Base-by-base conservation (phyloP, 2,329 filamentous ascomycete genomes). In the Sordariomycetes sp. region DNA sequence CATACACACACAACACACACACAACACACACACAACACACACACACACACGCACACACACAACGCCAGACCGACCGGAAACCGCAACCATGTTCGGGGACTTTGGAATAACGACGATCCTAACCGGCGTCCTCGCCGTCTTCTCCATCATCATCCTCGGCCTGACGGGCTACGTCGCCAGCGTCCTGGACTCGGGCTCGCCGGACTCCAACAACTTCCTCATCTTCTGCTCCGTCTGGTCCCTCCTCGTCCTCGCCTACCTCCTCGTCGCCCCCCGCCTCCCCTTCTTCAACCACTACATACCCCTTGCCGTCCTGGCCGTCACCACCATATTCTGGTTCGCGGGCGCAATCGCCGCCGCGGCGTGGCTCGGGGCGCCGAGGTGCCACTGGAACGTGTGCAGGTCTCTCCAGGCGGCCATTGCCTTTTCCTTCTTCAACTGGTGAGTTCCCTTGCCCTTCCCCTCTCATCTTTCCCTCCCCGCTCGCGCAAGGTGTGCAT, bases 291-390 rank as follows among this genome's bases (percentile, higher is more conserved):
- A 89, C 68, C 79, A 77, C 56, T 80, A 82, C 55, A 81, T 77
- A 52, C 80, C 90, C 17, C 74, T 91, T 20, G 83, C 65, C 1
- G 75, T 89, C 35, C 87, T 95, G 65, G 75, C 74, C 53, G 62
- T 94, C 25, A 94, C 89, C 10, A 85, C 86, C 72, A 76, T 95
- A 58, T 95, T 95, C 75, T 96, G 90, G 90, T 94, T 96, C 66
- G 85, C 86, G 0, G 90, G 89, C 7, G 87, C 90, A 64, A 84
- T 95, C 62, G 89, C 89, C 0, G 70, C 91, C 12, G 89, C 86
- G 0, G 85, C 83, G 22, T 76, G 76, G 57, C 70, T 90, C 58
- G 79, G 80, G 56, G 76, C 79, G 17, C 72, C 80, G 10, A n/a
- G 10, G 28, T 72, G 78, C 58, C 84, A 82, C 65, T 75, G 72